Base-by-base conservation (phyloP, 345 rosid genomes). In the Citrus inodora region DNA sequence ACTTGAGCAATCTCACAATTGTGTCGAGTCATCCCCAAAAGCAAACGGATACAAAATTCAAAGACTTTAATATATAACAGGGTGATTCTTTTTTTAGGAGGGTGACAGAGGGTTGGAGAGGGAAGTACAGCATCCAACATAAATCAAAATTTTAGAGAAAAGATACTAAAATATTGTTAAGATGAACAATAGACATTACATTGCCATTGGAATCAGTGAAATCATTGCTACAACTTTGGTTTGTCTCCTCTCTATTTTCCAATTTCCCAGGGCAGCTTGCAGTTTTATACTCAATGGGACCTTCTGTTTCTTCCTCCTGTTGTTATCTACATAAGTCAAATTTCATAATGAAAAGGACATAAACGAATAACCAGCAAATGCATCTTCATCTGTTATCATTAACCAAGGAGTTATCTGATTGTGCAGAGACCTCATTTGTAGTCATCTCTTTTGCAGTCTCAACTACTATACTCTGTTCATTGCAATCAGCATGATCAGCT, bases 291-390 rank as follows among this genome's bases (percentile, higher is more conserved):
- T 73, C 83, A 79, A 73, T 74, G 64, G 76, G 79, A 66, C 82
- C 85, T 83, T 80, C 87, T 71, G 73, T 73, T 83, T 81, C 81
- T 64, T 86, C 78, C 87, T 92, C 93, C 94, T 92, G 93, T 86
- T 83, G 85, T 78, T 75, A 85, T 81, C 82, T 82, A 90, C 83
- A 81, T 66, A 87, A 81, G 89, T 86, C 85, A 87, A 76, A 82
- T 82, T 80, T 88, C 83, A 73, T 76, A 82, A 82, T 77, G 85
- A 85, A 84, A 78, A 83, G 75, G 75, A 74, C 33, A 79, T 58
- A 73, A 51, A 71, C 37, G 17, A 65, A 80, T 77, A 67, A 76
- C 37, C 67, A 70, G 40, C 56, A 56, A 62, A 66, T 76, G 73
- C 77, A 76, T 19, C 72, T 22, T 56, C 51, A 76, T 28, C 40